Conservation (phyloP, 1,284 basidiomycete species). For the Leccinum subrobustum region DNA sequence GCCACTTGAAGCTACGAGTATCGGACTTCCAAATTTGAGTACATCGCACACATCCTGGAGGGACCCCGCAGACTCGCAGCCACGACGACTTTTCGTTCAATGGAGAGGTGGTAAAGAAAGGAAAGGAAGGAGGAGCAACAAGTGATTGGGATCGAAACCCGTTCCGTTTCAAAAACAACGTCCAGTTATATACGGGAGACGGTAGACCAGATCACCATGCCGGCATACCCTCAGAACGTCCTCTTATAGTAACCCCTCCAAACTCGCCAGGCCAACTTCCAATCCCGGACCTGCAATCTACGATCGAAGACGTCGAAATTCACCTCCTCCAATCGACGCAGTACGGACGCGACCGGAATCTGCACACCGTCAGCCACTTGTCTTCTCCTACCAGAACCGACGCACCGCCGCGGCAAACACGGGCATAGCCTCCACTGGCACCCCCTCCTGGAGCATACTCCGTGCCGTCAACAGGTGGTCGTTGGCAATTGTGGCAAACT, state of each 20-base stretch:
- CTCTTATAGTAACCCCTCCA: slow-evolving; percentile 73
- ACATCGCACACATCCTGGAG: slow-evolving; percentile 28
- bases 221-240: slow-evolving; percentile 46
- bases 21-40: slow-evolving; percentile 42
- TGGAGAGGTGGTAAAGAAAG: neutral
- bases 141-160: neutral
- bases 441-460: slow-evolving; percentile 67
- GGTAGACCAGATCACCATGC: slow-evolving; percentile 26
- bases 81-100: slow-evolving; percentile 12
- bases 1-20: slow-evolving; percentile 30
- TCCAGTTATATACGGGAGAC: slow-evolving; percentile 10
- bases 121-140: neutral
- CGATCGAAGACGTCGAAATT: slow-evolving; percentile 86
- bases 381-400: slow-evolving; percentile 21
- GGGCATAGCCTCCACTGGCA: slow-evolving; percentile 68
- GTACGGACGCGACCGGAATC: slow-evolving; percentile 75
- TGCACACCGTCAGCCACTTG: slow-evolving; percentile 34
- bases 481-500: slow-evolving; percentile 88
- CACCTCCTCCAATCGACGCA: slow-evolving; percentile 71
- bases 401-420: slow-evolving; percentile 79
- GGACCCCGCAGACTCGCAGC: slow-evolving; percentile 34
- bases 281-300: slow-evolving; percentile 71
- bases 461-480: slow-evolving; percentile 88
- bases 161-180: slow-evolving; percentile 6
- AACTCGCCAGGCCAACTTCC: slow-evolving; percentile 84